These are phyloP conservation scores for Lepidium africanum DNA, from an alignment of 345 rosid species.

Conservation along the genomic window DNA sequence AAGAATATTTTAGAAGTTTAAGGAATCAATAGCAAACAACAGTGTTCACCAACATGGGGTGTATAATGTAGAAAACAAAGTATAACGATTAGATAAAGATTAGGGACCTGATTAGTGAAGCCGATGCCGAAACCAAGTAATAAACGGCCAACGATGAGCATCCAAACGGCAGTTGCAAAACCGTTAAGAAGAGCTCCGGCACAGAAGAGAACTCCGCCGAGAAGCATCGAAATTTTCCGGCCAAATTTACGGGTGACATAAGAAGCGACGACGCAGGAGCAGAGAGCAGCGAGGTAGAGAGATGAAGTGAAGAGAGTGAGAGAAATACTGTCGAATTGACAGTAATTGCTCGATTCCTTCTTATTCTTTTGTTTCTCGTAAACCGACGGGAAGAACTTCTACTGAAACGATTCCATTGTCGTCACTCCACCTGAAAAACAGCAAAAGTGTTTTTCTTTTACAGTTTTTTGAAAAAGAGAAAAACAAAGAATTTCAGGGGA, in stretches of 20 bases:
- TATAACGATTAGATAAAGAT: background rate
- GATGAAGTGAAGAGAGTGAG: slow-evolving; percentile 88
- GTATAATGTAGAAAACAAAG: background rate
- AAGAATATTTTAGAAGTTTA: background rate
- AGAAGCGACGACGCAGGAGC: slow-evolving; percentile 67
- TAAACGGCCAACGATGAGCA: slow-evolving; percentile 77
- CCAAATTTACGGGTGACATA: slow-evolving; percentile 61
- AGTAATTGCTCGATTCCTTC: slow-evolving; percentile 45
- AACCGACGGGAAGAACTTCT: slow-evolving; percentile 60
- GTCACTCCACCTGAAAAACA: slow-evolving; percentile 67
- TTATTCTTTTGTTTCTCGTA: slow-evolving; percentile 35
- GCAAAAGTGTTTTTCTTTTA: no score
- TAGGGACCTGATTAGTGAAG: slow-evolving; percentile 78
- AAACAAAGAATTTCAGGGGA: background rate
- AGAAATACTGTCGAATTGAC: slow-evolving; percentile 51
- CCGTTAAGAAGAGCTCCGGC: slow-evolving; percentile 79
- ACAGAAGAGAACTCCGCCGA: slow-evolving; percentile 69
- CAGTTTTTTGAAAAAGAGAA: no score
- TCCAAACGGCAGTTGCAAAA: slow-evolving; percentile 56
- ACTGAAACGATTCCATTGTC: slow-evolving; percentile 55
- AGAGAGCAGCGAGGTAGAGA: slow-evolving; percentile 70
- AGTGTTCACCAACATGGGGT: background rate
- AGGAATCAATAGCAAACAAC: background rate
- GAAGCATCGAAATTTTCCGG: slow-evolving; percentile 70
- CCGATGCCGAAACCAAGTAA: slow-evolving; percentile 91